Percentiles rank a stretch among this genome's conserved stretches.
phyloP scores from a whole-genome alignment of 805 yeast genomes.

The Clavispora santaluciae region DNA sequence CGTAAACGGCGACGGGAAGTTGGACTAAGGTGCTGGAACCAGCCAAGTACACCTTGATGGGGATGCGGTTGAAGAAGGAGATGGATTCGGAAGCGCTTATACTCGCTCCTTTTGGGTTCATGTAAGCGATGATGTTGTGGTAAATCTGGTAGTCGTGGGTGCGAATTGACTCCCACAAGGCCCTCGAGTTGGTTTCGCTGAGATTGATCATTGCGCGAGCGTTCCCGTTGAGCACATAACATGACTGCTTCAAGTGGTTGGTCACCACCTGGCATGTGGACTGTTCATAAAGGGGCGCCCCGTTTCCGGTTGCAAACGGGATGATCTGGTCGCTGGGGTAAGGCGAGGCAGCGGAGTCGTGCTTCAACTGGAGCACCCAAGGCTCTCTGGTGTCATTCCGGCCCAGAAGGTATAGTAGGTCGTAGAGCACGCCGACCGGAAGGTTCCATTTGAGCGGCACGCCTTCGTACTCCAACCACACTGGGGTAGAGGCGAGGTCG shows the following conservation, averaged over 20 bases:
- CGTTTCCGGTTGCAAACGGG: constrained; percentile 20
- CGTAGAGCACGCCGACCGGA: constrained; percentile 69
- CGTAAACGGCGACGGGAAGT: constrained; percentile 18
- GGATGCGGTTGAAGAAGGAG: constrained; percentile 33
- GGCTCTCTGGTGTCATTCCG: constrained; percentile 38
- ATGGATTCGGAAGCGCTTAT: constrained; percentile 3
- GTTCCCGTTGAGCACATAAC: constrained; percentile 70
- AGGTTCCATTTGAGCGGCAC: constrained; percentile 71
- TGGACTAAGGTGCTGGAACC: constrained; percentile 33
- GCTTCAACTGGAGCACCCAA: constrained; percentile 34
- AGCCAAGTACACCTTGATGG: constrained; percentile 45
- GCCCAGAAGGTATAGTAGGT: constrained; percentile 43
- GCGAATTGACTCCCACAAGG: constrained; percentile 51
- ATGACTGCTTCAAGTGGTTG: constrained; percentile 79
- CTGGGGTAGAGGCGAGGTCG: constrained; percentile 10
- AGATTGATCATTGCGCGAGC: constrained; percentile 77
- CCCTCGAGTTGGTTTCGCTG: constrained; percentile 54
- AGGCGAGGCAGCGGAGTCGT: constrained; percentile 3
- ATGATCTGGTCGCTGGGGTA: constrained; percentile 30
- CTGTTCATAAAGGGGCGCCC: constrained; percentile 18
- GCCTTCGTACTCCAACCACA: constrained; percentile 66
- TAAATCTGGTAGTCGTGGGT: constrained; percentile 26
- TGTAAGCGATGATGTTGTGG: constrained; percentile 19
- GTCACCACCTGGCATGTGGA: constrained; percentile 53
- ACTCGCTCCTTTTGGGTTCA: constrained; percentile 12